Conservation (phyloP, 176 grass and related monocot genomes). For the Elymus sibiricus region DNA sequence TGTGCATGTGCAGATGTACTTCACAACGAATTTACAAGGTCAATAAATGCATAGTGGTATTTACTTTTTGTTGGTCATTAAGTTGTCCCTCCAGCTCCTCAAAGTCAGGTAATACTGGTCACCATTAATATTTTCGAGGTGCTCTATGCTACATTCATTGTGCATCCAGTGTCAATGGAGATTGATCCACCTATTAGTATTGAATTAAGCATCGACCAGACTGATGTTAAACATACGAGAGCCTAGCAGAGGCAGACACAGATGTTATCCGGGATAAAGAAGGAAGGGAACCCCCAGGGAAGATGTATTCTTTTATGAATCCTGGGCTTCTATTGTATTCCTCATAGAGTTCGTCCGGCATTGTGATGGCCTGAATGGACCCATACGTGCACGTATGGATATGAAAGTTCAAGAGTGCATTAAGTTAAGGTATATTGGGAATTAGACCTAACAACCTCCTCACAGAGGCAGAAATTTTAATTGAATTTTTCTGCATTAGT, state of each 20-base stretch:
- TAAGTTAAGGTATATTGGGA: neutral
- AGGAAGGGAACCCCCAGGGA: conserved; percentile 60
- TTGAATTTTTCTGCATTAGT: neutral
- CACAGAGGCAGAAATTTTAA: neutral
- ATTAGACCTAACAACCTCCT: neutral
- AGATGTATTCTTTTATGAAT: conserved; percentile 74
- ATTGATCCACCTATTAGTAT: neutral
- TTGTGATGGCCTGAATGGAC: conserved; percentile 41
- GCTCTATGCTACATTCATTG: conserved; percentile 36
- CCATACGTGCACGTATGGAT: neutral
- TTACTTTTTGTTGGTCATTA: conserved; percentile 45
- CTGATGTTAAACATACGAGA: conserved; percentile 22
- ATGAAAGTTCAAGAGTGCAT: neutral
- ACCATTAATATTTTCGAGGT: conserved; percentile 46
- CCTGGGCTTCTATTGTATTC: conserved; percentile 60
- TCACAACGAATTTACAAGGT: neutral
- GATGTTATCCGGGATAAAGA: conserved; percentile 53
- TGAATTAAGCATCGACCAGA: neutral
- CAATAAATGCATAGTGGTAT: neutral
- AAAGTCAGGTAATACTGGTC: conserved; percentile 52
- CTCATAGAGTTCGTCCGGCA: conserved; percentile 59
- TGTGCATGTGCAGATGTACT: neutral
- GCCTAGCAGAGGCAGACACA: conserved; percentile 37
- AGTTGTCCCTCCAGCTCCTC: conserved; percentile 48
- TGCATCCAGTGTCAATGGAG: neutral